A percentile compares a stretch with the other conserved stretches of the same genome.
These are phyloP conservation scores for Penicillium brasilianum DNA, from an alignment of 2,329 filamentous ascomycete genomes.

Conservation along the genomic window DNA sequence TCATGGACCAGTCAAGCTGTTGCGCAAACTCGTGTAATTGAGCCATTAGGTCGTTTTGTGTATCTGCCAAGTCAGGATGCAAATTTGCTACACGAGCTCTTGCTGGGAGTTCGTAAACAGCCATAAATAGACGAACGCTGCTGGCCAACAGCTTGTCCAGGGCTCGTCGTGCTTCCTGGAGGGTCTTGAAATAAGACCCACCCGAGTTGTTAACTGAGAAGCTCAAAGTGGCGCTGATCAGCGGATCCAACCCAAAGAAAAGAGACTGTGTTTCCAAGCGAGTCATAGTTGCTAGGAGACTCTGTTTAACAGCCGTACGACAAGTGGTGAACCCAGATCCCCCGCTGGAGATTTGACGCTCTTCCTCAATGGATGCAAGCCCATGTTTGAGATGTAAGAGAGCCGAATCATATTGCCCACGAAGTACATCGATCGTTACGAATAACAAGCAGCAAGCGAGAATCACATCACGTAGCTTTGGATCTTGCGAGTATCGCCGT, in stretches of 20 bases:
- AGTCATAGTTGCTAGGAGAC: neutral
- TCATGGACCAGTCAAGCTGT: neutral
- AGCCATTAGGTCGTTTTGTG: neutral
- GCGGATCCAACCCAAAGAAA: neutral
- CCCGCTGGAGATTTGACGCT: neutral
- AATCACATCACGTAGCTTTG: neutral
- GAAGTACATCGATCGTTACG: neutral
- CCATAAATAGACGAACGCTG: neutral
- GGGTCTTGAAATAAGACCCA: neutral
- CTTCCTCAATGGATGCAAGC: neutral
- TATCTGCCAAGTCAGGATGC: neutral
- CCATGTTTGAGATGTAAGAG: neutral
- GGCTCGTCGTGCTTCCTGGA: neutral
- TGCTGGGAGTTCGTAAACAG: neutral
- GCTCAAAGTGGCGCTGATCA: neutral
- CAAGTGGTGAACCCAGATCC: neutral
- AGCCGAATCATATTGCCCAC: neutral
- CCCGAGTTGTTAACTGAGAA: neutral
- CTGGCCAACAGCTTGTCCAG: neutral
- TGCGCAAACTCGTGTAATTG: neutral
- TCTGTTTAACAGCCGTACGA: neutral
- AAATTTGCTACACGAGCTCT: neutral
- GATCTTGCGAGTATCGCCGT: neutral
- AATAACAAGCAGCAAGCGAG: neutral
- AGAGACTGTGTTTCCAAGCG: neutral